These are phyloP conservation scores for Paramyrothecium roridum DNA, from an alignment of 2,329 filamentous ascomycete genomes.

Conservation along the genomic window DNA sequence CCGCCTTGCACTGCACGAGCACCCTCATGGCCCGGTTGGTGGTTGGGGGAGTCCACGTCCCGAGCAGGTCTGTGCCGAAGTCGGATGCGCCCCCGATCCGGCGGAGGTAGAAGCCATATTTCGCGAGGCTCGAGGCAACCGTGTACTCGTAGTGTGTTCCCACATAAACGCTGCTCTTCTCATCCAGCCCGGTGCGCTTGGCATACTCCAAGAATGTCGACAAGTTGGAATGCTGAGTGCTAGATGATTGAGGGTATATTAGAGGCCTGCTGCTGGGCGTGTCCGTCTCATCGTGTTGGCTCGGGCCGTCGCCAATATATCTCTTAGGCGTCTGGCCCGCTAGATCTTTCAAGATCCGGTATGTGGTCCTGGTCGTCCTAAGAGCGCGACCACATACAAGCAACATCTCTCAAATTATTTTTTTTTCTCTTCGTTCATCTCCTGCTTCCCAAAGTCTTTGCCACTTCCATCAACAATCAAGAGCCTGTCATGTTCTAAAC, in stretches of 20 bases:
- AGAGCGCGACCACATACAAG: too few relatives aligned
- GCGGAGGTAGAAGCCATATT: conserved; percentile 61
- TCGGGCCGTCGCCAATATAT: neutral
- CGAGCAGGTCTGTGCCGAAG: conserved; percentile 71
- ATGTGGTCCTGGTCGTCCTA: too few relatives aligned
- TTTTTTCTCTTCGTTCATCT: too few relatives aligned
- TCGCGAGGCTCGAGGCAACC: conserved; percentile 50
- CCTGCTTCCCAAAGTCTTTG: too few relatives aligned
- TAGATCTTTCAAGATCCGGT: too few relatives aligned
- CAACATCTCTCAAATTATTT: too few relatives aligned
- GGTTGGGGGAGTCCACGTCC: conserved; percentile 59
- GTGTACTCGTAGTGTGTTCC: conserved; percentile 80
- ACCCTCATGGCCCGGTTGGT: conserved; percentile 37
- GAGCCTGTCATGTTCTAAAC: too few relatives aligned
- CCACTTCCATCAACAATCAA: too few relatives aligned
- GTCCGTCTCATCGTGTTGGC: neutral
- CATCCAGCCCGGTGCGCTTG: conserved; percentile 49
- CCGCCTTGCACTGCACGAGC: conserved; percentile 68
- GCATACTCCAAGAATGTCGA: conserved; percentile 64
- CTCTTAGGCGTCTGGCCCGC: neutral
- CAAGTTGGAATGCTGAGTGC: conserved; percentile 58
- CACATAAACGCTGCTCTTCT: conserved; percentile 57
- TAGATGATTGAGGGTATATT: conserved; percentile 42
- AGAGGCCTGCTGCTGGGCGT: conserved; percentile 5
- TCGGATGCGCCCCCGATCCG: conserved; percentile 67